Evolutionary conservation across 345 rosid species (phyloP).

Genomic region (Eutrema japonicum): DNA sequence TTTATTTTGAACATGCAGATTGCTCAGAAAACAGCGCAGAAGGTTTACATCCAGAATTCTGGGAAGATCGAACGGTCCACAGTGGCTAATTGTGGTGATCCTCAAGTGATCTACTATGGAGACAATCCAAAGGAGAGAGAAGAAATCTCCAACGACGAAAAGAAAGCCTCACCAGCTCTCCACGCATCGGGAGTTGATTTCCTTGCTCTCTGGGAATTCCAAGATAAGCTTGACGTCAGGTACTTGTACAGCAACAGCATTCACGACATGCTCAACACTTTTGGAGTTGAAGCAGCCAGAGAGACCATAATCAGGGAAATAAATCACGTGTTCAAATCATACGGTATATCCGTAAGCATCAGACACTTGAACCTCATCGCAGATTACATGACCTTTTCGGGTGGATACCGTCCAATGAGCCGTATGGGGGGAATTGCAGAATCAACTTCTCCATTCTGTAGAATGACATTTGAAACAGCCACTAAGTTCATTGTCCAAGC

Average conservation of each 20-base stretch:
- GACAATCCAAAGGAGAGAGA: constrained; percentile 69
- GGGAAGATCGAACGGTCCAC: constrained; percentile 74
- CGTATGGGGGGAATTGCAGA: constrained; percentile 88
- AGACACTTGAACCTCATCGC: constrained; percentile 86
- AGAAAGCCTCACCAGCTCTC: constrained; percentile 66
- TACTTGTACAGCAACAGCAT: constrained; percentile 82
- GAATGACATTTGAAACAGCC: constrained; percentile 95
- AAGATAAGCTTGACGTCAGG: constrained; percentile 73
- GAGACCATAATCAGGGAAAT: constrained; percentile 86
- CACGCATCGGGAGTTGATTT: constrained; percentile 81
- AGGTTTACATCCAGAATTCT: constrained; percentile 78
- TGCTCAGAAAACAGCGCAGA: constrained; percentile 81
- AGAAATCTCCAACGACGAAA: constrained; percentile 55
- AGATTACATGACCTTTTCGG: constrained; percentile 87
- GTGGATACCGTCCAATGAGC: constrained; percentile 90
- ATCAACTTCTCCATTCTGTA: constrained; percentile 75
- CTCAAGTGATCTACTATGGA: constrained; percentile 82
- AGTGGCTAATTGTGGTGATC: constrained; percentile 60
- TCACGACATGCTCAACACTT: constrained; percentile 72
- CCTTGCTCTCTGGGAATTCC: constrained; percentile 63
- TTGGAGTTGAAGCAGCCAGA: constrained; percentile 97
- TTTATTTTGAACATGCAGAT: constrained; percentile 48
- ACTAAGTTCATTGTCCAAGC: constrained; percentile 91
- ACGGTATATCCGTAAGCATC: constrained; percentile 75
- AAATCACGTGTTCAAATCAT: constrained; percentile 76